These are phyloP conservation scores for Globisporangium radiosum DNA, from an alignment of 352 stramenopile genomes.

Conservation along the genomic window DNA sequence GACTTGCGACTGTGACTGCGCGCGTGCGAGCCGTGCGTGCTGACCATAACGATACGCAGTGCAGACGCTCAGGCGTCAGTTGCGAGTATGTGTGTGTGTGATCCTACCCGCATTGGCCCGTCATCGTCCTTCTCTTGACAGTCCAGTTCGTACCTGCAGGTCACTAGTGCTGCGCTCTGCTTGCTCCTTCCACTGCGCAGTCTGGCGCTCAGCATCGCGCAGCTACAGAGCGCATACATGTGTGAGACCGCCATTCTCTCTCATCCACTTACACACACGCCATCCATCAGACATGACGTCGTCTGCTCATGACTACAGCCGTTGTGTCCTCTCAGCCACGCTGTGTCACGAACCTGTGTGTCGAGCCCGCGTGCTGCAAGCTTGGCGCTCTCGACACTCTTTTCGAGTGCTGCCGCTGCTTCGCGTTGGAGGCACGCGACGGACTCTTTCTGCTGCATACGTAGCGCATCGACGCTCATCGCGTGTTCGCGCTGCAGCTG, in stretches of 20 bases:
- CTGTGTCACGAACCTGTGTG: slow-evolving; percentile 16
- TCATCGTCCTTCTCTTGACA: too few species aligned
- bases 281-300: background rate
- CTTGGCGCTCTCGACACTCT: slow-evolving; percentile 18
- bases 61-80: too few species aligned
- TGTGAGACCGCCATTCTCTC: too few species aligned
- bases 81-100: background rate
- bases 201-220: slow-evolving; percentile 26
- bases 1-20: slow-evolving; percentile 10
- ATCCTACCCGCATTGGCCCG: too few species aligned
- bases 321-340: too few species aligned
- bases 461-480: slow-evolving; percentile 34
- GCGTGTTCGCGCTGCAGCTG: slow-evolving; percentile 40
- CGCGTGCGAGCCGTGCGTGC: slow-evolving; percentile 5
- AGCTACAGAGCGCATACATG: slow-evolving; percentile 13
- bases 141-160: slow-evolving; percentile 24
- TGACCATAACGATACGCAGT: slow-evolving; percentile 1
- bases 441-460: slow-evolving; percentile 32
- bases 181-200: slow-evolving; percentile 31
- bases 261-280: too few species aligned
- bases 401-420: slow-evolving; percentile 18
- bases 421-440: slow-evolving; percentile 45
- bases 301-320: too few species aligned
- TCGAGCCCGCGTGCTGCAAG: slow-evolving; percentile 23
- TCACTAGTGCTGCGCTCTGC: slow-evolving; percentile 27